Conservation (phyloP, 176 grass and related monocot genomes). For the Luzula sylvatica region DNA sequence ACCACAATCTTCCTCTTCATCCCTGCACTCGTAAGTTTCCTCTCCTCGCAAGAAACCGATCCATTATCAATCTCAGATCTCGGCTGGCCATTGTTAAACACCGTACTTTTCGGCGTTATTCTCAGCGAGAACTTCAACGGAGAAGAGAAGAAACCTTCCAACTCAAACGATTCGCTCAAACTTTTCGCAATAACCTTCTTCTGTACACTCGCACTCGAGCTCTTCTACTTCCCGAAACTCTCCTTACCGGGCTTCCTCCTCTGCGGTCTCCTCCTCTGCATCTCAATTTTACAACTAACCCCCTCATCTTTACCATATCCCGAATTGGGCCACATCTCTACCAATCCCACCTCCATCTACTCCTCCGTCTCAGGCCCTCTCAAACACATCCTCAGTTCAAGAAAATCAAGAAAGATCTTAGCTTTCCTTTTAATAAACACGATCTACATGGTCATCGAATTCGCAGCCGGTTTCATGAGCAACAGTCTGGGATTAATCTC, state of each 20-base stretch:
- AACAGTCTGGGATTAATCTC: conserved; percentile 92
- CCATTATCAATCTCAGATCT: conserved; percentile 20
- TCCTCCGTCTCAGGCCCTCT: conserved; percentile 54
- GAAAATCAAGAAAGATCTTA: conserved; percentile 79
- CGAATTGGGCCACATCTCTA: conserved; percentile 37
- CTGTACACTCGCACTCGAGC: conserved; percentile 69
- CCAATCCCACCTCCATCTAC: conserved; percentile 39
- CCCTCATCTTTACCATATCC: conserved; percentile 34
- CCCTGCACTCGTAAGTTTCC: conserved; percentile 39
- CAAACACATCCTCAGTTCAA: conserved; percentile 76
- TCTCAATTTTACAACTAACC: conserved; percentile 46
- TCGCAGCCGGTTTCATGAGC: conserved; percentile 80
- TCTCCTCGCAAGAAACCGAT: conserved; percentile 18
- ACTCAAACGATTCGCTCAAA: conserved; percentile 33
- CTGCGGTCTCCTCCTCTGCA: conserved; percentile 67
- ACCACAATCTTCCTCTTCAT: conserved; percentile 44
- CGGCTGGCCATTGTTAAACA: conserved; percentile 60
- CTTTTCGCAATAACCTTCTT: conserved; percentile 63
- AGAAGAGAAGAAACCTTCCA: conserved; percentile 33
- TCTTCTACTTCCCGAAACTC: conserved; percentile 83
- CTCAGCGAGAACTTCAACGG: conserved; percentile 25
- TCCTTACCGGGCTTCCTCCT: conserved; percentile 61
- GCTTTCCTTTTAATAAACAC: conserved; percentile 81
- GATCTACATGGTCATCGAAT: conserved; percentile 92
- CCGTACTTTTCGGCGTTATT: conserved; percentile 56